Evolutionary conservation across 1,284 basidiomycete species (phyloP), one percentile per base, ranked within the genome.

Genomic region (Boletus sp.): DNA sequence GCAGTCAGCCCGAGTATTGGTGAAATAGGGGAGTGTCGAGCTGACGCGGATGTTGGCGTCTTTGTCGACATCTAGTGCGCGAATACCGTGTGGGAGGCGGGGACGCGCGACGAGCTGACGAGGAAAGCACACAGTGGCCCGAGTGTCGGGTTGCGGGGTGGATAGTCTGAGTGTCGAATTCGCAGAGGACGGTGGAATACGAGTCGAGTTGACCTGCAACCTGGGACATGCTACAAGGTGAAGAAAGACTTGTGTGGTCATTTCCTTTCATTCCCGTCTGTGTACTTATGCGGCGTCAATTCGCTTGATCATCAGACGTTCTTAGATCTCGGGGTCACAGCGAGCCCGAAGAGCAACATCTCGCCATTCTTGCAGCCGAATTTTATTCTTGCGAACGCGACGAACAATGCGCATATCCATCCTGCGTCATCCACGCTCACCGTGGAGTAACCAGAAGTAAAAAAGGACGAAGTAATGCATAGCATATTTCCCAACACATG

Each of bases 1-100:
- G 20, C 40, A 57, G n/a, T 56, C 51, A 8, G 33, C 60, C 22
- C 29, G 46, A 2, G 57, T n/a, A 13, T 43, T 6, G 10, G 44
- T 58, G 8, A 39, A n/a, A 14, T 53, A 23, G 0, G 44, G 41
- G 13, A 52, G 13, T 8, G 38, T 27, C 8, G 59, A 43, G n/a
- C 29, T 50, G 40, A 26, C 25, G 3, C 47, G 57, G 22, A 59
- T 55, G 34, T 42, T 35, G 34, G 46, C 41, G 0, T 23, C 32
- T 4, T 33, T 33, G n/a, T 2, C 8, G 14, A 60, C 13, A 16
- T 60, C 59, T 2, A 58, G 33, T 2, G 0, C 0, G 34, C 47
- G 42, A 19, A 61, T 12, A 13, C 59, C 59, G 5, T 60, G 55
- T 3, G 47, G 17, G 13, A 60, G 35, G 20, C 59, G 51, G 5